Evolutionary conservation across 805 yeast species (phyloP), one percentile per base, ranked within the genome.

Genomic region (Pichia cephalocereana): DNA sequence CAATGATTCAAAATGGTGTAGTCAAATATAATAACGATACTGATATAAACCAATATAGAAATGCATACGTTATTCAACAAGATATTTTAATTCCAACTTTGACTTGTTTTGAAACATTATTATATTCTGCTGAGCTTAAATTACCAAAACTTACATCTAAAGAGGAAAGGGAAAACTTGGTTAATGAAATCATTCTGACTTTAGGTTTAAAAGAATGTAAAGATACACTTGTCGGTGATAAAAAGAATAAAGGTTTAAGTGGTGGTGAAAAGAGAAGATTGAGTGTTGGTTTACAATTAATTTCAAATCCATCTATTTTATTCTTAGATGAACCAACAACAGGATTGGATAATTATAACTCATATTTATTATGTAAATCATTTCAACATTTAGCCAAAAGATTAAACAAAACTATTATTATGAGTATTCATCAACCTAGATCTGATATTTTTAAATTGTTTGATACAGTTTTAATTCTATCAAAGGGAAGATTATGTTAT

Each of bases 291-390:
- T 76, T 86, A 17, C 95, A 87, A 61, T 67, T 87, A 59, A 69
- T 87, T 43, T 76, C 85, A 7, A 83, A 80, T 53, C 96, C 96
- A 0, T 78, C 89, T 0, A 68, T 87, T 2, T 64, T 88, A 51
- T 86, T 86, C 57, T 64, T 87, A 40, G 96, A 87, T 62, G 96
- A 87, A 57, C 95, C 96, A 7, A 87, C 96, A 1, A 86, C 96
- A 0, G 95, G 96, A 0, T 66, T 87, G 34, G 96, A 87, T 63
- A 81, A 95, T 6, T 80, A 79, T 52, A 80, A 89, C 12, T 90
- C 96, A 0, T 76, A 72, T 53, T 66, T 80, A 48, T 68, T 87
- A 36, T 75, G 87, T 15, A 68, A 73, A 41, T 77, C 86, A 0
- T 70, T 88, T 47, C 76, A 79, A 54, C 71, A 75, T 48, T 67